Evolutionary conservation across 768 basidiomycete genomes (phyloP).

Genomic region (Amanita subjunquillea): DNA sequence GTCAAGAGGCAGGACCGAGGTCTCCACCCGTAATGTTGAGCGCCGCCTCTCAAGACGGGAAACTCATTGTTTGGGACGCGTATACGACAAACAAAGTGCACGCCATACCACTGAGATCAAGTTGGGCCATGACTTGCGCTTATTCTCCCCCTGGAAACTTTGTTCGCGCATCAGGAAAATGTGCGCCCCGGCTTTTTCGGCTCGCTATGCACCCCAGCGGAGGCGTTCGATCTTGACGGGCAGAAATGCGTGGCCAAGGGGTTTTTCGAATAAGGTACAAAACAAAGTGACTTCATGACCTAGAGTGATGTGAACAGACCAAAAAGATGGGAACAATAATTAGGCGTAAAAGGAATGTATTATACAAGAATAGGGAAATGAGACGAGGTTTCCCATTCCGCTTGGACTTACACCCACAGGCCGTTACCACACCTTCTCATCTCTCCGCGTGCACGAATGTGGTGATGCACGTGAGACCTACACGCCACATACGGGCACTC

Average conservation of each 20-base stretch:
- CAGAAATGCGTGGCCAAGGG: no score
- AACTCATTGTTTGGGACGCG: constrained; percentile 99
- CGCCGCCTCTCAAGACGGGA: constrained; percentile 96
- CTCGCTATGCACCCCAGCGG: no score
- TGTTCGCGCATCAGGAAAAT: constrained; percentile 26
- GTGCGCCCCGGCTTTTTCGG: no score
- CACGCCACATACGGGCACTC: constrained; percentile 5
- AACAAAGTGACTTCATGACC: no score
- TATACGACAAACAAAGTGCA: constrained; percentile 99
- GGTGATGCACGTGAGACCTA: constrained; percentile 3
- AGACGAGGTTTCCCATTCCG: constrained; percentile 24
- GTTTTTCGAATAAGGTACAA: no score
- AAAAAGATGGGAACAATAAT: no score
- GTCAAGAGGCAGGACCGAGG: no score
- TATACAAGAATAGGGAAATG: no score
- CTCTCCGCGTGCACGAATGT: neutral
- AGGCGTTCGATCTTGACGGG: no score
- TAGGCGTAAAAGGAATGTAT: no score
- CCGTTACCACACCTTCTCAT: neutral
- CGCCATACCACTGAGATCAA: constrained; percentile 93
- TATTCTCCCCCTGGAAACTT: constrained; percentile 96
- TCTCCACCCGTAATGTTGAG: no score
- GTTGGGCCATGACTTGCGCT: constrained; percentile 99
- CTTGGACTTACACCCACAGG: constrained; percentile 1
- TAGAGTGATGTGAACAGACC: no score